Evolutionary conservation across 805 yeast genomes (phyloP).

Genomic region (Candida broadrunensis): DNA sequence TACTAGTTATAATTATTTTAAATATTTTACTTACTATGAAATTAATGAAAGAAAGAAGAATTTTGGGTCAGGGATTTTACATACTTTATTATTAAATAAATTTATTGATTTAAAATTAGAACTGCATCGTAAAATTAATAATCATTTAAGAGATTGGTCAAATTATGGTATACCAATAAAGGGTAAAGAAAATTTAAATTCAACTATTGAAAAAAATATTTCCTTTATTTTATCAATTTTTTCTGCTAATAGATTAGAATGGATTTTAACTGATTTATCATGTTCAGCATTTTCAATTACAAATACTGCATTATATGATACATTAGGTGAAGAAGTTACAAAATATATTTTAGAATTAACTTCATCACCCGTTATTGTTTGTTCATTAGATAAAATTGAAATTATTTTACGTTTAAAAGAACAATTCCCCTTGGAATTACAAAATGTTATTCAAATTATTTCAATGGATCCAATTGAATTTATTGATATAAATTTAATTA

Average conservation of each 20-base stretch:
- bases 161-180: slow-evolving; percentile 8
- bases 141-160: slow-evolving; percentile 14
- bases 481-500: slow-evolving; percentile 11
- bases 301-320: slow-evolving; percentile 39
- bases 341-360: slow-evolving; percentile 31
- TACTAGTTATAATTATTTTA: slow-evolving; percentile 6
- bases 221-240: slow-evolving; percentile 33
- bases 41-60: slow-evolving; percentile 27
- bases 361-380: slow-evolving; percentile 45
- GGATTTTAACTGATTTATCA: slow-evolving; percentile 36
- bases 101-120: slow-evolving; percentile 11
- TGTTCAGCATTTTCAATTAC: slow-evolving; percentile 31
- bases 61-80: slow-evolving; percentile 40
- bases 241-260: slow-evolving; percentile 33
- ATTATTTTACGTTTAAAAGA: slow-evolving; percentile 46
- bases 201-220: slow-evolving; percentile 14
- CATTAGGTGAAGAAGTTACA: slow-evolving; percentile 35
- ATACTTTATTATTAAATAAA: slow-evolving; percentile 21
- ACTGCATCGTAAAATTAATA: slow-evolving; percentile 14
- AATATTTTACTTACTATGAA: slow-evolving; percentile 19
- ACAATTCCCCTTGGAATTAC: slow-evolving; percentile 25
- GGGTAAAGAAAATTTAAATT: slow-evolving; percentile 3
- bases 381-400: slow-evolving; percentile 50
- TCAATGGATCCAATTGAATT: slow-evolving; percentile 46
- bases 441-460: slow-evolving; percentile 48